Percentiles rank a stretch among this genome's conserved stretches.
Conservation (phyloP, 805 yeast genomes). For the Yarrowia porcina region DNA sequence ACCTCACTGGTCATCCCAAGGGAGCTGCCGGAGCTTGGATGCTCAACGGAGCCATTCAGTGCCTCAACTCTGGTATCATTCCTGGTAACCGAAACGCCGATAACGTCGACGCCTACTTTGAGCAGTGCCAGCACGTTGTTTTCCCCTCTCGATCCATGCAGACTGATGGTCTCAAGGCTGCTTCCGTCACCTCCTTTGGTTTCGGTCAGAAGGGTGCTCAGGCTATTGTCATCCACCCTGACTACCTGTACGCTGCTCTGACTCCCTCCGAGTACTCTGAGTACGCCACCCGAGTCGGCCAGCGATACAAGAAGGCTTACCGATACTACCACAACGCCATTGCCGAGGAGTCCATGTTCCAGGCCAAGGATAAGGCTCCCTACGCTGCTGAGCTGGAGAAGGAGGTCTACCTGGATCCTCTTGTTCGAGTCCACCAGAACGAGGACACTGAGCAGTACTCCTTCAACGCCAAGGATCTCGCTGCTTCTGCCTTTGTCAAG, state of each 20-base stretch:
- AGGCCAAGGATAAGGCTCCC: slow-evolving; percentile 91
- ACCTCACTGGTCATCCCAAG: slow-evolving; percentile 99
- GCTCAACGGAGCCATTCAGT: slow-evolving; percentile 97
- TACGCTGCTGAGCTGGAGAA: slow-evolving; percentile 84
- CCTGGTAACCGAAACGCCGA: slow-evolving; percentile 99
- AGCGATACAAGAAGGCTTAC: slow-evolving; percentile 86
- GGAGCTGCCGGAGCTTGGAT: slow-evolving; percentile 99
- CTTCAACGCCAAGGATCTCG: slow-evolving; percentile 34
- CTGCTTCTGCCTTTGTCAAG: slow-evolving; percentile 41
- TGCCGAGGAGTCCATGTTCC: slow-evolving; percentile 84
- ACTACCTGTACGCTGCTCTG: slow-evolving; percentile 83
- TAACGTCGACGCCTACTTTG: slow-evolving; percentile 79
- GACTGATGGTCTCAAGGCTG: slow-evolving; percentile 97
- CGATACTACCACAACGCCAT: slow-evolving; percentile 94
- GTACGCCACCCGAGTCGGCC: slow-evolving; percentile 65
- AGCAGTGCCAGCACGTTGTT: slow-evolving; percentile 81
- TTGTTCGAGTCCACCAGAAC: slow-evolving; percentile 64
- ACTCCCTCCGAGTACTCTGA: slow-evolving; percentile 66
- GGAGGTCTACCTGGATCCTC: slow-evolving; percentile 91
- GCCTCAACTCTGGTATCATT: slow-evolving; percentile 85
- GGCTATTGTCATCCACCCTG: slow-evolving; percentile 87
- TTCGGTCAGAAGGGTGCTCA: slow-evolving; percentile 99
- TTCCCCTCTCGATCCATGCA: slow-evolving; percentile 91
- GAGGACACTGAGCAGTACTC: slow-evolving; percentile 39
- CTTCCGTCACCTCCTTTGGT: slow-evolving; percentile 95